Percentiles rank a stretch among this genome's conserved stretches.
phyloP scores from a whole-genome alignment of 148 eudicot species.

The Hydrangea macrophylla region DNA sequence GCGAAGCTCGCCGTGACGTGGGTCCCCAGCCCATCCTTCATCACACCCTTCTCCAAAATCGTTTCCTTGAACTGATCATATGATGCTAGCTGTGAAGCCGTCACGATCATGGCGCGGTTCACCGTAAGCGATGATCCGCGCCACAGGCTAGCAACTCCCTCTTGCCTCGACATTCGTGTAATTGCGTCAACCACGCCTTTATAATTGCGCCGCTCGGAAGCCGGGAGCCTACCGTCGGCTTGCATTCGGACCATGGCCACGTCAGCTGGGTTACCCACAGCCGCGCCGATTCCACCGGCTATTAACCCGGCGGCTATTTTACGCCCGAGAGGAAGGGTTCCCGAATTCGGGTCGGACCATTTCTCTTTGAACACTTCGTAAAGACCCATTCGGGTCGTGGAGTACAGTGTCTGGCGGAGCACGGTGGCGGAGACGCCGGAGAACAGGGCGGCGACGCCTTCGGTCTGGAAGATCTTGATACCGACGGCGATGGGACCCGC shows the following conservation, averaged over 20 bases:
- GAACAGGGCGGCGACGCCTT: conserved; percentile 43
- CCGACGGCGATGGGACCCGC: conserved; percentile 39
- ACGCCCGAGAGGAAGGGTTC: conserved; percentile 23
- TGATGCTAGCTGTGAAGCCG: conserved; percentile 50
- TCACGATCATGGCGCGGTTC: conserved; percentile 57
- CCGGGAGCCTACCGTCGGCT: conserved; percentile 55
- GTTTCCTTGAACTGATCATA: conserved; percentile 49
- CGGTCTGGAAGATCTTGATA: conserved; percentile 30
- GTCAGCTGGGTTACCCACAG: conserved; percentile 55
- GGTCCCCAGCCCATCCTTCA: conserved; percentile 49
- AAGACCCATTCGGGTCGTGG: conserved; percentile 59
- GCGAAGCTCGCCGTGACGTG: conserved; percentile 54
- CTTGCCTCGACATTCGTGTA: conserved; percentile 29
- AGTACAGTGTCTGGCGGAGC: conserved; percentile 52
- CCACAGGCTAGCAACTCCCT: conserved; percentile 49
- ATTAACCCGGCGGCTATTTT: conserved; percentile 48
- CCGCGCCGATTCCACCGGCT: conserved; percentile 49
- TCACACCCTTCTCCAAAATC: conserved; percentile 30
- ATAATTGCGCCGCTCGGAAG: conserved; percentile 37
- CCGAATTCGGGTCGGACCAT: conserved; percentile 34
- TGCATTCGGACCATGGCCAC: conserved; percentile 62
- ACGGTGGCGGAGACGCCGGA: conserved; percentile 57
- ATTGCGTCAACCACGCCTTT: conserved; percentile 39
- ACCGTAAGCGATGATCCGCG: conserved; percentile 54
- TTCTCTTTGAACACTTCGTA: conserved; percentile 41